These are phyloP conservation scores for Candida suzukii DNA, from an alignment of 805 yeast genomes.

Conservation along the genomic window DNA sequence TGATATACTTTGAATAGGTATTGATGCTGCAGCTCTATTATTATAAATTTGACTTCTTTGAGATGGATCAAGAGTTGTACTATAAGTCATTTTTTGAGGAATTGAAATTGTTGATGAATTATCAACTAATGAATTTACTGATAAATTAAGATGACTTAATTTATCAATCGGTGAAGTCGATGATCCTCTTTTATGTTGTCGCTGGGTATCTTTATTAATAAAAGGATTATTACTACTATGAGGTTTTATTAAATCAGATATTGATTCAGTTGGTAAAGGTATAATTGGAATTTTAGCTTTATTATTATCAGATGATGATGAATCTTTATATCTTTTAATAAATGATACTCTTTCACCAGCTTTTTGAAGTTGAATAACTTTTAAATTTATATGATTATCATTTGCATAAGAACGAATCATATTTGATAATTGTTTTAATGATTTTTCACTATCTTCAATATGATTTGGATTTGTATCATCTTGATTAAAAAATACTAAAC, in stretches of 20 bases:
- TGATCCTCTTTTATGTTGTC: too few species aligned
- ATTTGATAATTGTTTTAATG: background rate
- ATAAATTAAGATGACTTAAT: too few species aligned
- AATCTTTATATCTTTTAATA: background rate
- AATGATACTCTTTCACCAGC: background rate
- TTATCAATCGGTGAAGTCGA: too few species aligned
- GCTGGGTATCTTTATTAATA: too few species aligned
- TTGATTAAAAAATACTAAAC: background rate
- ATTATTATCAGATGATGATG: background rate
- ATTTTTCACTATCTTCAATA: background rate
- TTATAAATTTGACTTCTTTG: too few species aligned
- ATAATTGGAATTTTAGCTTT: too few species aligned
- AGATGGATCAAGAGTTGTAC: slow-evolving; percentile 1
- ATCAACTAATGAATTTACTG: background rate
- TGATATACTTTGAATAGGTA: background rate
- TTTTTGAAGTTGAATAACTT: background rate
- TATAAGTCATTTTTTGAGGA: too few species aligned
- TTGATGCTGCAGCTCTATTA: background rate
- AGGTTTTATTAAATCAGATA: too few species aligned
- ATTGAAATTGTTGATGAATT: background rate
- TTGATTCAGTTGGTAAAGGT: too few species aligned
- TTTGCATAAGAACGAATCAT: background rate
- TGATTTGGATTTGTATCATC: background rate
- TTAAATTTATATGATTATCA: background rate
- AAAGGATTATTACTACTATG: too few species aligned